phyloP scores from a whole-genome alignment of 2,329 filamentous ascomycete genomes.

The Diaporthe batatas region DNA sequence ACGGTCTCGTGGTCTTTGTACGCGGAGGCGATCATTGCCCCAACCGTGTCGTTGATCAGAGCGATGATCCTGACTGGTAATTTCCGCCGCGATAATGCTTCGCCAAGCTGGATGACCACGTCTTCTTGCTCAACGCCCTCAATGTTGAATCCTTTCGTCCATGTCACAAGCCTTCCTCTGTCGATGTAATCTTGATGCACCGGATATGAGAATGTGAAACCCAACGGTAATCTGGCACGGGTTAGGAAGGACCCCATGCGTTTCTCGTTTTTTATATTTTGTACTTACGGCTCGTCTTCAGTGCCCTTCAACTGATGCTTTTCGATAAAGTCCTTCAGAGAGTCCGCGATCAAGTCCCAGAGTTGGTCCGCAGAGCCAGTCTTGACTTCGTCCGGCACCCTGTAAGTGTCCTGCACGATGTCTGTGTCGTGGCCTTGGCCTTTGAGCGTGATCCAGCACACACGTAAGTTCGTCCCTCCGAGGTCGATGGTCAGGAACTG shows the following conservation, averaged over 20 bases:
- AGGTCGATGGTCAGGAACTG: constrained; percentile 52
- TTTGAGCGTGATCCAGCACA: constrained; percentile 50
- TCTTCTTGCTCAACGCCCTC: constrained; percentile 78
- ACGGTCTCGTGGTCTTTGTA: constrained; percentile 81
- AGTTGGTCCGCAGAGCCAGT: constrained; percentile 74
- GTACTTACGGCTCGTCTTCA: constrained; percentile 57
- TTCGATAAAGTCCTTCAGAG: constrained; percentile 76
- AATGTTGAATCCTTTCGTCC: constrained; percentile 83
- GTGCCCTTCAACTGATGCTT: constrained; percentile 53
- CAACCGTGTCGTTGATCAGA: constrained; percentile 84
- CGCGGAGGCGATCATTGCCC: constrained; percentile 82
- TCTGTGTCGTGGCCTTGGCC: constrained; percentile 61
- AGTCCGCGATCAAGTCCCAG: constrained; percentile 79
- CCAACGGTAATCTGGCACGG: constrained; percentile 69
- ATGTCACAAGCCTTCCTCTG: constrained; percentile 77
- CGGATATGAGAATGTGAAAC: constrained; percentile 82
- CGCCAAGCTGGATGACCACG: constrained; percentile 75
- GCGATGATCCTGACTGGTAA: constrained; percentile 80
- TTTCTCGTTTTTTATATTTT: neutral
- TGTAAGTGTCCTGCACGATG: constrained; percentile 79
- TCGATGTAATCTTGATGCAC: constrained; percentile 79
- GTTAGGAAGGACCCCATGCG: constrained; percentile 53
- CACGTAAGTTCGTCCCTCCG: constrained; percentile 52
- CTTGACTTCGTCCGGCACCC: constrained; percentile 76
- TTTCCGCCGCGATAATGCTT: constrained; percentile 55